Percentiles rank a stretch among this genome's conserved stretches.
phyloP scores from a whole-genome alignment of 495 filamentous ascomycete genomes.

The Penicillium macrosclerotiorum region DNA sequence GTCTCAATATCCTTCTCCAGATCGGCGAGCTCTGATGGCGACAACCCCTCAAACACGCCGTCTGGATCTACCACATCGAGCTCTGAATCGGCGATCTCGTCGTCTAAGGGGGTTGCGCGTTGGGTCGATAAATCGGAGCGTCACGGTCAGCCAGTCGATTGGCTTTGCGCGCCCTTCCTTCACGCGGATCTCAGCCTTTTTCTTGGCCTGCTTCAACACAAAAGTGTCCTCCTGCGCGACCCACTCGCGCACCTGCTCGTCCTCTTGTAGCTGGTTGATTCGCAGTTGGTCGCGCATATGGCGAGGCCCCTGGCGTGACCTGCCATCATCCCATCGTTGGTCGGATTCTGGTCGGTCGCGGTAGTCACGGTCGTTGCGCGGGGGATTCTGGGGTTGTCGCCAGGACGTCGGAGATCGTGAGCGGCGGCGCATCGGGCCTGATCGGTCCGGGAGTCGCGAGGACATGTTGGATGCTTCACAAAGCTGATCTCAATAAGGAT shows the following conservation, averaged over 20 bases:
- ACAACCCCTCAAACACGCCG: slow-evolving; percentile 73
- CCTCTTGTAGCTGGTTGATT: slow-evolving; percentile 62
- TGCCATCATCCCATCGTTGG: slow-evolving; percentile 19
- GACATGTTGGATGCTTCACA: too few species aligned
- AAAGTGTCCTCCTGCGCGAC: slow-evolving; percentile 94
- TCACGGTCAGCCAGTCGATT: slow-evolving; percentile 95
- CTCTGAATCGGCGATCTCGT: slow-evolving; percentile 75
- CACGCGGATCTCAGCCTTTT: slow-evolving; percentile 96
- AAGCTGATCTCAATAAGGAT: too few species aligned
- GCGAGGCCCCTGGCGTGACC: slow-evolving; percentile 27
- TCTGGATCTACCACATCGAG: slow-evolving; percentile 81
- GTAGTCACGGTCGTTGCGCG: slow-evolving; percentile 32
- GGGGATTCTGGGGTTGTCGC: slow-evolving; percentile 39
- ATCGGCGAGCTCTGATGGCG: slow-evolving; percentile 67
- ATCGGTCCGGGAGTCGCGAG: slow-evolving; percentile 28
- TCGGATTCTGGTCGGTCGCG: slow-evolving; percentile 24
- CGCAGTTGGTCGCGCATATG: slow-evolving; percentile 51
- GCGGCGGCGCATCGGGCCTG: slow-evolving; percentile 36
- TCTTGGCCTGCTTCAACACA: slow-evolving; percentile 95
- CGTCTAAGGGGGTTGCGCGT: slow-evolving; percentile 75
- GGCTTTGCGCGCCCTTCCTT: slow-evolving; percentile 88
- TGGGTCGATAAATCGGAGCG: slow-evolving; percentile 80
- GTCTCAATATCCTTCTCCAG: slow-evolving; percentile 84
- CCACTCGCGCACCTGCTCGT: slow-evolving; percentile 79
- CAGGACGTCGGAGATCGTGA: slow-evolving; percentile 45